phyloP scores from a whole-genome alignment of 352 stramenopile species.

The Globisporangium recalcitrans region DNA sequence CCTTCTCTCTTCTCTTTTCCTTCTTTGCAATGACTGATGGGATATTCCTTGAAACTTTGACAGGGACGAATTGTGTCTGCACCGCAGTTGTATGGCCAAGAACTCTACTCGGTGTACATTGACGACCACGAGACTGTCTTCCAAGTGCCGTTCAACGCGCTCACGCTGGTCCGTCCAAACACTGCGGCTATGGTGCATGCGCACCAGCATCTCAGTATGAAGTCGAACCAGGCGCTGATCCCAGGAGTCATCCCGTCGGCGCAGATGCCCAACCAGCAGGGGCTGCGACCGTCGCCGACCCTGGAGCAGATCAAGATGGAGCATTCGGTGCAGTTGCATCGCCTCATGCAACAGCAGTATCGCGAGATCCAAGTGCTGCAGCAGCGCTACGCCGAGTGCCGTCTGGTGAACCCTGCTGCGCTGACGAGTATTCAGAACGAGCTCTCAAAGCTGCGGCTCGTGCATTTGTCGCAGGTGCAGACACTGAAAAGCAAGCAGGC shows the following conservation, averaged over 20 bases:
- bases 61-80: constrained; percentile 65
- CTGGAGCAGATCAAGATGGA: constrained; percentile 81
- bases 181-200: constrained; percentile 32
- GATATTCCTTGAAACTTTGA: neutral
- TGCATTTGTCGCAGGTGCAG: constrained; percentile 81
- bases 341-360: constrained; percentile 86
- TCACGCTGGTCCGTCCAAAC: constrained; percentile 45
- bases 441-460: constrained; percentile 76
- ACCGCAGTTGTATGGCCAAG: constrained; percentile 69
- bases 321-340: constrained; percentile 82
- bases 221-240: constrained; percentile 30
- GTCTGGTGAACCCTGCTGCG: constrained; percentile 63
- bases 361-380: constrained; percentile 83
- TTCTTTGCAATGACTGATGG: neutral
- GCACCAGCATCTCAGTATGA: constrained; percentile 35
- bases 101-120: constrained; percentile 81
- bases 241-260: constrained; percentile 16
- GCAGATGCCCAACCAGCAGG: constrained; percentile 22
- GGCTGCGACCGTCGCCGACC: constrained; percentile 21
- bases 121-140: constrained; percentile 79
- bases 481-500: constrained; percentile 85
- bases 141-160: constrained; percentile 73
- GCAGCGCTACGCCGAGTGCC: constrained; percentile 78
- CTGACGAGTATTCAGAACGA: constrained; percentile 79
- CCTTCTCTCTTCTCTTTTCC: neutral